These are phyloP conservation scores for Trichosanthes truncata DNA, from an alignment of 306 rosid species.

Conservation along the genomic window DNA sequence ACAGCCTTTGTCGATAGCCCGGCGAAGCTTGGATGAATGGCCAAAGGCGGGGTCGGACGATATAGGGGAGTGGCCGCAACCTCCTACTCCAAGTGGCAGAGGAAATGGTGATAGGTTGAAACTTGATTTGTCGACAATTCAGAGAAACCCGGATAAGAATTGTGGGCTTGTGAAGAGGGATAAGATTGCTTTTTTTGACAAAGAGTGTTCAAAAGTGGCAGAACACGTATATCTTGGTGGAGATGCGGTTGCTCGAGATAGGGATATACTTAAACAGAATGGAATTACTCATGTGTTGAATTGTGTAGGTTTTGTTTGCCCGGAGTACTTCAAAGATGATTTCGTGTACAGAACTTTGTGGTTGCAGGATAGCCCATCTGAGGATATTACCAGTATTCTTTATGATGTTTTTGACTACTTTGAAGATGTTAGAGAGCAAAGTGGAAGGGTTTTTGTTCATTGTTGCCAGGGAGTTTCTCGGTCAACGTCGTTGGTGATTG, in stretches of 20 bases:
- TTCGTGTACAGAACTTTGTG: conserved; percentile 90
- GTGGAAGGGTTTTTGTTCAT: conserved; percentile 94
- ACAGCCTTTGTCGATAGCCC: conserved; percentile 88
- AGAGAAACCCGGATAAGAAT: conserved; percentile 65
- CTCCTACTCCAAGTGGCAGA: conserved; percentile 84
- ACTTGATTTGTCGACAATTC: conserved; percentile 90
- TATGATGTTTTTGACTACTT: conserved; percentile 96
- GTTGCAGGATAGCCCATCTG: conserved; percentile 96
- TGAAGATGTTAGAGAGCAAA: conserved; percentile 90
- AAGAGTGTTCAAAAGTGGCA: conserved; percentile 92
- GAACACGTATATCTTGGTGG: conserved; percentile 95
- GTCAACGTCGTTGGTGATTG: conserved; percentile 95
- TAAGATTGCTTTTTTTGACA: conserved; percentile 94
- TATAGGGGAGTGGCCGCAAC: conserved; percentile 95
- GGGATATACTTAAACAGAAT: conserved; percentile 74
- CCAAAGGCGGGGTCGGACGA: conserved; percentile 93
- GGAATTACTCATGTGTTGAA: conserved; percentile 90
- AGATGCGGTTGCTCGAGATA: conserved; percentile 95
- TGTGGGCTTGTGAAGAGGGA: conserved; percentile 93
- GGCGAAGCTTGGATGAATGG: conserved; percentile 96
- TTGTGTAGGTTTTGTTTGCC: conserved; percentile 96
- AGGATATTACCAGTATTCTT: conserved; percentile 90
- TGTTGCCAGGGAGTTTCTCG: conserved; percentile 99
- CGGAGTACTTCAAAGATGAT: conserved; percentile 83
- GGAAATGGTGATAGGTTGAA: conserved; percentile 83